Base-by-base conservation (phyloP, 2,329 filamentous ascomycete genomes). In the Endothia cerciana region DNA sequence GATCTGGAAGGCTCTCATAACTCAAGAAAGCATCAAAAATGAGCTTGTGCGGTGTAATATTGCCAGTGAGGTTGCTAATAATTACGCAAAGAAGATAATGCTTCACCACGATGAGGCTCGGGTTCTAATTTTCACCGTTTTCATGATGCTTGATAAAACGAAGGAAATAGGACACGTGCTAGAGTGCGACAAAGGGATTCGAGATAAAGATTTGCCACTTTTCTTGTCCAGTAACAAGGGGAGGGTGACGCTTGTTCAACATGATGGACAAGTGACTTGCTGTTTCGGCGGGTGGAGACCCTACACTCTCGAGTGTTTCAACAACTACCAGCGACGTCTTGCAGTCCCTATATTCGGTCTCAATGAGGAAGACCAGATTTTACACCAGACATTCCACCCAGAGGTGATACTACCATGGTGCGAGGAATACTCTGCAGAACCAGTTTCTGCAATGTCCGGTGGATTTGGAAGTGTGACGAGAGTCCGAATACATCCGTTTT, bases 381-480 rank as follows among this genome's bases (percentile, higher is more conserved):
- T 45, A 1, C 63, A 62, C 11, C 17, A 47, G 3, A 5, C 62
- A 11, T 6, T 65, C n/a, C 49, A 62, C 1, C 5, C 10, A 0
- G 10, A 13, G 7, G 38, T 45, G 1, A 62, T 65, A 8, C 19
- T 65, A 8, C 63, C 63, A 1, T 65, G 63, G 63, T 57, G 63
- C 17, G 28, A 62, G 11, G 63, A 65, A 61, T 8, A 1, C 2
- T 11, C 2, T 15, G n/a, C 36, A 17, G 11, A 4, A 15, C 63
- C 63, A 2, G 7, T 65, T 47, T 1, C 1, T 3, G 63, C 63
- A 2, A 65, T 65, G 63, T 62, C 58, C 3, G 63, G 63, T 6
- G 63, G 63, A 8, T 28, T 7, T 1, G 63, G 63, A 17, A 62
- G 58, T 0, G 63, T 65, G 4, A 30, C 28, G 2, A 43, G 28